Percentiles rank a stretch among this genome's conserved stretches.
Conservation (phyloP, 2,329 filamentous ascomycete genomes). For the Diaporthe citri region DNA sequence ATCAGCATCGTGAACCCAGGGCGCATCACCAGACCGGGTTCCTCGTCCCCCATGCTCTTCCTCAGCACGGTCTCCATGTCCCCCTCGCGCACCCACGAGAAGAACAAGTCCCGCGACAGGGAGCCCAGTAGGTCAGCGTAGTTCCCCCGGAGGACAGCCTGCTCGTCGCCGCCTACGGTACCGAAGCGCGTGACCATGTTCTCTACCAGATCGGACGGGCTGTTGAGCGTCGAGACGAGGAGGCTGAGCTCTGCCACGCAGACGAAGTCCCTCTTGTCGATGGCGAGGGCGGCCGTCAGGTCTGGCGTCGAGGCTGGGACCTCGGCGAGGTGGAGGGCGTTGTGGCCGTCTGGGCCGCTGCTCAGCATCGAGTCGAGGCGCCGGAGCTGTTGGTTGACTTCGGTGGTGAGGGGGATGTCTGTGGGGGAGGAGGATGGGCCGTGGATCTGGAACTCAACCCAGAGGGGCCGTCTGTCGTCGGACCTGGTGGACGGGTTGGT, state of each 20-base stretch:
- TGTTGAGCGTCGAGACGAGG: background rate
- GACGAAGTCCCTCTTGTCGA: background rate
- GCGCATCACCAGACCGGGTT: too few relatives aligned
- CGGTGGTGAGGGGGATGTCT: background rate
- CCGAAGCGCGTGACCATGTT: background rate
- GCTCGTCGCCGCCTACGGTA: background rate
- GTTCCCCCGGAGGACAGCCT: background rate
- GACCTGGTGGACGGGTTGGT: background rate
- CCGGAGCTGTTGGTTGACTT: background rate
- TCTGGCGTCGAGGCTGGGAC: background rate
- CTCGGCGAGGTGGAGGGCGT: background rate
- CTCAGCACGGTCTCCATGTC: background rate
- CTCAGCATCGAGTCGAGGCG: background rate
- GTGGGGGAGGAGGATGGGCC: background rate
- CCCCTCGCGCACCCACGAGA: background rate
- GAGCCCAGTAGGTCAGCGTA: background rate
- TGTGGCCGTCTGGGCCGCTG: background rate
- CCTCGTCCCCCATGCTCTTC: too few relatives aligned
- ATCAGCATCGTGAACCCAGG: too few relatives aligned
- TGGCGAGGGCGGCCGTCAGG: background rate
- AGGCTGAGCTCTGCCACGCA: background rate
- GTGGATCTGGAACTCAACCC: background rate
- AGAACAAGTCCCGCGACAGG: background rate
- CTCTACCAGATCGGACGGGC: background rate
- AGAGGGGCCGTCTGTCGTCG: background rate